A percentile compares a stretch with the other conserved stretches of the same genome.
Evolutionary conservation across 345 rosid genomes (phyloP).

Genomic region (Balakata baccata): DNA sequence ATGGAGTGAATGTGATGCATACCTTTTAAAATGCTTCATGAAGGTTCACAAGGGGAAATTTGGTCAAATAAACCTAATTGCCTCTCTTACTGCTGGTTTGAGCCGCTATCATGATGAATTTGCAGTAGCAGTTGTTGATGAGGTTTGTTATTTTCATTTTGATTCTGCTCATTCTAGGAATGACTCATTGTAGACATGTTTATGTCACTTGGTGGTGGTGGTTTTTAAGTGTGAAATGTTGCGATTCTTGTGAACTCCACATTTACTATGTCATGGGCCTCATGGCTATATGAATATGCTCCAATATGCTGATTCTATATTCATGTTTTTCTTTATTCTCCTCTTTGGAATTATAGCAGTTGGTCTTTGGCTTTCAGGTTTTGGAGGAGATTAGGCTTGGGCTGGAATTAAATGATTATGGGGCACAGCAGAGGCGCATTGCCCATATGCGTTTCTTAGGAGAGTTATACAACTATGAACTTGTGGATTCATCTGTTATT

Average conservation of each 20-base stretch:
- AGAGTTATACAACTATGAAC: conserved; percentile 97
- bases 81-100: conserved; percentile 95
- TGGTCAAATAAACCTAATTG: conserved; percentile 96
- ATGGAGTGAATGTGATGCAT: conserved; percentile 90
- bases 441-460: conserved; percentile 97
- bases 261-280: not conserved
- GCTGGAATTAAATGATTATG: conserved; percentile 87
- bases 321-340: not conserved
- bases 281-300: not conserved
- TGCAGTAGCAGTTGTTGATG: conserved; percentile 96
- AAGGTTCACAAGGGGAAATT: conserved; percentile 95
- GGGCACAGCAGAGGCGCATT: conserved; percentile 96
- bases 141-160: conserved; percentile 51
- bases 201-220: not conserved
- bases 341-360: conserved; percentile 7
- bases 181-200: not conserved
- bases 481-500: conserved; percentile 93
- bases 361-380: conserved; percentile 55
- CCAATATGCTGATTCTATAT: not conserved
- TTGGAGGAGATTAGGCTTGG: conserved; percentile 98
- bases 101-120: conserved; percentile 98
- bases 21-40: conserved; percentile 94
- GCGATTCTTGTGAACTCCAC: not conserved
- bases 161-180: not conserved
- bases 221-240: conserved; percentile 3